These are phyloP conservation scores for Fraxinus latifolia DNA, from an alignment of 305 asterid species.

Conservation along the genomic window DNA sequence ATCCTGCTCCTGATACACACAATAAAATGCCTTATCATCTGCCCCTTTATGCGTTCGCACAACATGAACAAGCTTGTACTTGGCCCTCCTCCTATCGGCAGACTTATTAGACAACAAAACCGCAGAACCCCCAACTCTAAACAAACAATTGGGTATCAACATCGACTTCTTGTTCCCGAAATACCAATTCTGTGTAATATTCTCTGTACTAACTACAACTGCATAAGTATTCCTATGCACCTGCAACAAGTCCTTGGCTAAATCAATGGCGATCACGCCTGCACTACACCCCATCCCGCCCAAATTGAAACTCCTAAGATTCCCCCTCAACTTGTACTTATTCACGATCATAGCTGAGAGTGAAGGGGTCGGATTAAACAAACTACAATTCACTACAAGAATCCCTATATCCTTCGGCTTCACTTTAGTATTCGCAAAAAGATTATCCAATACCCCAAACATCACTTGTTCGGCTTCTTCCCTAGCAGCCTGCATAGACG, in stretches of 20 bases:
- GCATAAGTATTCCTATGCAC: conserved; percentile 25
- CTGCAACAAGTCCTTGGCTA: conserved; percentile 23
- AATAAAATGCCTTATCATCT: conserved; percentile 20
- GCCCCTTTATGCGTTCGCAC: conserved; percentile 27
- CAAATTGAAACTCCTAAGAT: conserved; percentile 22
- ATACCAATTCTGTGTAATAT: conserved; percentile 29
- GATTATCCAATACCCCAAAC: conserved; percentile 21
- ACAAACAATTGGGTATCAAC: conserved; percentile 29
- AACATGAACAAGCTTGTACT: conserved; percentile 26
- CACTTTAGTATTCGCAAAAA: conserved; percentile 2
- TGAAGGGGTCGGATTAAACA: conserved; percentile 26
- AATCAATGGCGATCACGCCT: conserved; percentile 27
- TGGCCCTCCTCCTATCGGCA: conserved; percentile 10
- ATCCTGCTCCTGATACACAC: conserved; percentile 29
- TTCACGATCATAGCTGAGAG: conserved; percentile 29
- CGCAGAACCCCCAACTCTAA: conserved; percentile 27
- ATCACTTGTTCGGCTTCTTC: conserved; percentile 27
- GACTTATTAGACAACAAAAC: conserved; percentile 24
- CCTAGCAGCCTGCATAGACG: conserved; percentile 21
- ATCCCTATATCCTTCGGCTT: conserved; percentile 22
- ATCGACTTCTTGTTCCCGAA: conserved; percentile 27
- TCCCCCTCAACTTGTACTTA: conserved; percentile 26
- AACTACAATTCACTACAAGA: conserved; percentile 26
- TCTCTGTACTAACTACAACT: conserved; percentile 28
- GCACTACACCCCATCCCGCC: conserved; percentile 34